Percentiles rank a stretch among this genome's conserved stretches.
These are phyloP conservation scores for Nitzschia sp. DNA, from an alignment of 108 stramenopile species.

Conservation along the genomic window DNA sequence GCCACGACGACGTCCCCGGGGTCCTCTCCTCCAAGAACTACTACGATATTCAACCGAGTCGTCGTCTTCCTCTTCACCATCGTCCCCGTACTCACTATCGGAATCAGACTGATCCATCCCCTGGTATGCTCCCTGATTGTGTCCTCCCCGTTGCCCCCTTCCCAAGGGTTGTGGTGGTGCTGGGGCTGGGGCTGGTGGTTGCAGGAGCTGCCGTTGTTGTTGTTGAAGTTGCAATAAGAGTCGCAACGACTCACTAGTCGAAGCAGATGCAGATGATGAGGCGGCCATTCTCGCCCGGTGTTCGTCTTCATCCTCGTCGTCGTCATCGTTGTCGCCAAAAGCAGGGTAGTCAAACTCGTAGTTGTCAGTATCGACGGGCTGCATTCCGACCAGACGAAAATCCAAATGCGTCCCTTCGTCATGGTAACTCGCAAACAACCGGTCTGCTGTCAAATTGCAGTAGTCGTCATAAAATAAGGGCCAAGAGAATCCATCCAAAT, in stretches of 20 bases:
- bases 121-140: not conserved
- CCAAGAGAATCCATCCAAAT: conserved; percentile 75
- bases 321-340: conserved; percentile 8
- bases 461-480: conserved; percentile 86
- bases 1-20: not conserved
- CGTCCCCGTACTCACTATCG: conserved; percentile 18
- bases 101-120: conserved; percentile 3
- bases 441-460: conserved; percentile 63
- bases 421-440: conserved; percentile 40
- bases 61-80: conserved; percentile 22
- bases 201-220: not conserved
- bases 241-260: not conserved
- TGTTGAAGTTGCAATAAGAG: not conserved
- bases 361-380: not conserved
- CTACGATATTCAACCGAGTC: not conserved
- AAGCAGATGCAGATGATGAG: not conserved
- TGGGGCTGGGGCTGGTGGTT: too few relatives aligned
- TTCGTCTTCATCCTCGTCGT: conserved; percentile 3
- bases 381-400: conserved; percentile 29
- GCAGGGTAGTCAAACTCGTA: not conserved
- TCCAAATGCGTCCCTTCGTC: conserved; percentile 31
- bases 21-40: not conserved
- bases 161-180: not conserved
- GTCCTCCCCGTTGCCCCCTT: not conserved
- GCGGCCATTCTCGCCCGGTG: not conserved